A percentile compares a stretch with the other conserved stretches of the same genome.
Evolutionary conservation across 2,329 filamentous ascomycete genomes (phyloP).

Genomic region (Xylaria sp.): DNA sequence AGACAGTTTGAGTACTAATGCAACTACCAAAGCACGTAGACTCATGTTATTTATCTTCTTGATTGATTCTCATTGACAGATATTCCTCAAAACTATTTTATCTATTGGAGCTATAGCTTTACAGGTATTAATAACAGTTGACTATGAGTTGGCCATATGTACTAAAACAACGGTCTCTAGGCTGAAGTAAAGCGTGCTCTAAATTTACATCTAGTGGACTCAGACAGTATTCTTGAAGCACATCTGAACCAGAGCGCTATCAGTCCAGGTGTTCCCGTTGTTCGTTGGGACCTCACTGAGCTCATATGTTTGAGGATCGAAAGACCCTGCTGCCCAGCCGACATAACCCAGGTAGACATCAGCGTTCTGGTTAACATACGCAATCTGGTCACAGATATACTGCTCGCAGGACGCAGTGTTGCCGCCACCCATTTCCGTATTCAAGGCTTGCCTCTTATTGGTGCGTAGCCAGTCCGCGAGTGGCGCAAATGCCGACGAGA

Average conservation of each 20-base stretch:
- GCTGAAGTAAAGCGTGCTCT: too few relatives aligned
- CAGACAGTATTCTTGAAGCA: slow-evolving; percentile 40
- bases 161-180: too few relatives aligned
- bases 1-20: too few relatives aligned
- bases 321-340: slow-evolving; percentile 45
- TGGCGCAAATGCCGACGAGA: slow-evolving; percentile 48
- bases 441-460: slow-evolving; percentile 50
- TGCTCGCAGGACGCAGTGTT: slow-evolving; percentile 50
- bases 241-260: slow-evolving; percentile 36
- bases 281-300: slow-evolving; percentile 41
- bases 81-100: too few relatives aligned
- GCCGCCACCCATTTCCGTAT: slow-evolving; percentile 54
- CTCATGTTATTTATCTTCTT: too few relatives aligned
- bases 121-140: too few relatives aligned
- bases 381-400: slow-evolving; percentile 49
- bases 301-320: slow-evolving; percentile 40
- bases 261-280: slow-evolving; percentile 39
- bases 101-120: too few relatives aligned
- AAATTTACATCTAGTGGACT: background rate
- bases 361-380: slow-evolving; percentile 47
- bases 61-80: too few relatives aligned
- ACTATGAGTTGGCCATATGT: too few relatives aligned
- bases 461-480: slow-evolving; percentile 52
- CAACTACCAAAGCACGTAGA: too few relatives aligned
- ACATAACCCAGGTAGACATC: slow-evolving; percentile 47